Evolutionary conservation across 208 protist species (phyloP).

Genomic region (Wallacemonas collosoma): DNA sequence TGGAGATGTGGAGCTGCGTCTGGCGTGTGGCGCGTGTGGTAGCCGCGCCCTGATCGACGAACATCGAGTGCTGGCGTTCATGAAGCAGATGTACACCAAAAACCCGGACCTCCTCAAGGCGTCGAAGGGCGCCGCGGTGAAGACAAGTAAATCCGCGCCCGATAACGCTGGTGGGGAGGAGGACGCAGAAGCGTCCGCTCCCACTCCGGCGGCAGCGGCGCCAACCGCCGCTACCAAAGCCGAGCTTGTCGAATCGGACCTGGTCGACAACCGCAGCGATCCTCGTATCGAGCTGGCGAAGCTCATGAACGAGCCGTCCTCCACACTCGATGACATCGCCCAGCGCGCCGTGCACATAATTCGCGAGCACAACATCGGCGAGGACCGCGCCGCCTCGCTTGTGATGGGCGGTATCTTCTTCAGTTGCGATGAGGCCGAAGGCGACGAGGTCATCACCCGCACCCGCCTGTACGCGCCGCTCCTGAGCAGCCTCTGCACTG

Average conservation of each 20-base stretch:
- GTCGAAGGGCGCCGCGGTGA: conserved; percentile 49
- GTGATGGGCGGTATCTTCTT: conserved; percentile 51
- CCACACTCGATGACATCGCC: conserved; percentile 29
- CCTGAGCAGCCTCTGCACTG: conserved; percentile 61
- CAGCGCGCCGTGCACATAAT: conserved; percentile 60
- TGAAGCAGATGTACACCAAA: conserved; percentile 77
- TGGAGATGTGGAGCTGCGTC: conserved; percentile 33
- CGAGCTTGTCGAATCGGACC: conserved; percentile 13
- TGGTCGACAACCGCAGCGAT: conserved; percentile 42
- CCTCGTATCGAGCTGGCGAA: conserved; percentile 38
- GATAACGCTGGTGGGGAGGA: conserved; percentile 32
- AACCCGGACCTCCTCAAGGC: conserved; percentile 54
- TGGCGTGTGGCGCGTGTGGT: conserved; percentile 81
- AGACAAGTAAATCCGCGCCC: conserved; percentile 10
- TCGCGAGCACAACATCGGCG: conserved; percentile 72
- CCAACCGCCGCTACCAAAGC: conserved; percentile 20
- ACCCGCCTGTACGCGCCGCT: conserved; percentile 56
- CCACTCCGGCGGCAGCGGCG: conserved; percentile 21
- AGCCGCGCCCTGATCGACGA: conserved; percentile 40
- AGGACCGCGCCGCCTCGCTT: conserved; percentile 52
- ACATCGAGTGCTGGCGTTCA: conserved; percentile 54
- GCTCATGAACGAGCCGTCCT: conserved; percentile 11
- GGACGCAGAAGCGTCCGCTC: conserved; percentile 24
- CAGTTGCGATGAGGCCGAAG: conserved; percentile 35
- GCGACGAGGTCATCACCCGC: conserved; percentile 45